phyloP scores from a whole-genome alignment of 2,329 filamentous ascomycete species.

The Huntiella savannae region DNA sequence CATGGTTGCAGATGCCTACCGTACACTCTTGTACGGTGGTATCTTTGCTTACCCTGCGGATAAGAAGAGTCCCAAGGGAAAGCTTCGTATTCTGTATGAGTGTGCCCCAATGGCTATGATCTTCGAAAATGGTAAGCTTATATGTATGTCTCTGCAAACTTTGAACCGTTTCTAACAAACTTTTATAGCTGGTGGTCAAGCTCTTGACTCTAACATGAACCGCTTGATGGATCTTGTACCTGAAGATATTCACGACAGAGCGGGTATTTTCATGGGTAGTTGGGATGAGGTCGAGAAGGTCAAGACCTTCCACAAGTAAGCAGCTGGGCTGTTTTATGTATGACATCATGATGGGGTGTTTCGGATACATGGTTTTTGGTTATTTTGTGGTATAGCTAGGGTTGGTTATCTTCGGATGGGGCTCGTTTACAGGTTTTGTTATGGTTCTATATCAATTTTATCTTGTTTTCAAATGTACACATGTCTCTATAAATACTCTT shows the following conservation, averaged over 20 bases:
- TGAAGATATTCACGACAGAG: conserved; percentile 83
- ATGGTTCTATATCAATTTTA: too few relatives aligned
- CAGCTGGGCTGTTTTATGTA: not conserved
- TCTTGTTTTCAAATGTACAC: too few relatives aligned
- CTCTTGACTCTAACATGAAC: conserved; percentile 76
- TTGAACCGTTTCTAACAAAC: conserved; percentile 15
- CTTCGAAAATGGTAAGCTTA: conserved; percentile 76
- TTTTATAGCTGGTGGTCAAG: conserved; percentile 63
- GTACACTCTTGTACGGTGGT: conserved; percentile 84
- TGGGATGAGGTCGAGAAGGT: conserved; percentile 93
- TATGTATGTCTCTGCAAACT: not conserved
- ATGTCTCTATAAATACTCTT: too few relatives aligned
- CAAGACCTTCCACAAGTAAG: conserved; percentile 52
- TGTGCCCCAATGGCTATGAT: conserved; percentile 98
- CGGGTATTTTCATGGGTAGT: conserved; percentile 90
- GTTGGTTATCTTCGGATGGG: too few relatives aligned
- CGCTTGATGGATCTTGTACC: conserved; percentile 80
- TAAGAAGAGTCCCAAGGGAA: conserved; percentile 96
- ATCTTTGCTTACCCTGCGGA: conserved; percentile 96
- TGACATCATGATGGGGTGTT: not conserved
- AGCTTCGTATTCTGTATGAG: conserved; percentile 92
- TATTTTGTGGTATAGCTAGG: not conserved
- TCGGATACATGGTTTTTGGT: not conserved
- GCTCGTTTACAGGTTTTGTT: too few relatives aligned
- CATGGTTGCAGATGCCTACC: conserved; percentile 97